Base-by-base conservation (phyloP, 331 rosid species). In the Erythrophleum ivorense region DNA sequence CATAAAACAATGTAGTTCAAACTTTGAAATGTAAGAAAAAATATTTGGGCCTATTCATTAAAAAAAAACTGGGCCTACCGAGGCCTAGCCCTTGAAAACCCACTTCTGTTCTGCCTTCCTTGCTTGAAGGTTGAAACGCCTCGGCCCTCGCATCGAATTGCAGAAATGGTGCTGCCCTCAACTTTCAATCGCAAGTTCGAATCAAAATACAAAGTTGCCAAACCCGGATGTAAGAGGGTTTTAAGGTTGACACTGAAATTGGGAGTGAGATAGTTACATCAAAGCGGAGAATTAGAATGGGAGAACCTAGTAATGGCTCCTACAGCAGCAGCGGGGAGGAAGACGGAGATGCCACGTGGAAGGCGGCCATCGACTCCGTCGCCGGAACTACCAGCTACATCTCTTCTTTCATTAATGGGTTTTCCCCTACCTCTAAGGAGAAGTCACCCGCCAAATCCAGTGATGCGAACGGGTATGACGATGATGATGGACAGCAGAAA, bases 331-430 rank as follows among this genome's bases (percentile, higher is more conserved):
- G 97, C 74, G 89, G 94, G 49, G 98, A 93, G 81, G 98, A 93
- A 84, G 97, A 93, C 45, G 99, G 98, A 33, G 91, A 91, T 58
- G 91, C 94, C 10, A 86, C 88, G 58, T 93, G 99, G 99, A 90
- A 81, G 79, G 88, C 89, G 7, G 93, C 96, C 87, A 93, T 95
- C 16, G 57, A 77, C 69, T 93, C 98, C 9, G 80, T 91, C 19
- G 91, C 94, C 18, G 80, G 89, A 63, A 67, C 86, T 12, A 84
- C 91, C 43, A 63, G 85, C 43, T 88, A 66, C 14, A 33, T 83
- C 60, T 57, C 91, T 85, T 91, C 97, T 58, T 62, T 85, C 18
- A 45, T 24, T 38, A 88, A 91, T 54, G 88, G 89, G 0, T 12
- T 49, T 63, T 75, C 84, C 33, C 38, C 68, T 71, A 21, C 78